These are phyloP conservation scores for Sparassis latifolia DNA, from an alignment of 1,284 basidiomycete genomes.

Conservation along the genomic window DNA sequence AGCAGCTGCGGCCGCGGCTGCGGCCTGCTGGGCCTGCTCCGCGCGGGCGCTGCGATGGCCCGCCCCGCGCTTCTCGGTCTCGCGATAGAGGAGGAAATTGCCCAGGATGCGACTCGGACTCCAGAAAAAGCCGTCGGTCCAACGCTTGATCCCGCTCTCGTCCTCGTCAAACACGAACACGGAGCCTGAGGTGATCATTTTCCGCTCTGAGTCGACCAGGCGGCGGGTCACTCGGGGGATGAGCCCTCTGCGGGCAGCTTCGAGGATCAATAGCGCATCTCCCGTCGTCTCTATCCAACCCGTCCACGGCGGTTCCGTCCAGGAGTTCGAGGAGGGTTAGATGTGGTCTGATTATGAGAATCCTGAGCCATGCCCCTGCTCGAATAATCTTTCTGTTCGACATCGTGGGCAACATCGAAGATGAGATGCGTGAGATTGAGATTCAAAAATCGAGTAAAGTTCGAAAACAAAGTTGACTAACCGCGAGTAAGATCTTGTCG, in stretches of 20 bases:
- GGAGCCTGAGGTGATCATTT: conserved; percentile 89
- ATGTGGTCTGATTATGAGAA: conserved; percentile 11
- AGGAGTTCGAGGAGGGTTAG: conserved; percentile 35
- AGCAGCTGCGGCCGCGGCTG: conserved; percentile 30
- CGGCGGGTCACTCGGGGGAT: conserved; percentile 93
- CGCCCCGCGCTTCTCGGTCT: conserved; percentile 77
- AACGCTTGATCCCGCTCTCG: conserved; percentile 95
- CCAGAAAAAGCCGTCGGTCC: conserved; percentile 98
- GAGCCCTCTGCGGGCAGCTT: conserved; percentile 84
- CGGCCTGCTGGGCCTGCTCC: conserved; percentile 23
- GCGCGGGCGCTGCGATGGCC: conserved; percentile 47
- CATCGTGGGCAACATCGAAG: conserved; percentile 8
- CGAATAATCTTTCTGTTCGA: conserved; percentile 3
- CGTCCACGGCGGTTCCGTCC: conserved; percentile 82
- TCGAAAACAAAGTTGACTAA: conserved; percentile 26
- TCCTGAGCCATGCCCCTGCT: conserved; percentile 26
- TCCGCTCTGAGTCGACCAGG: conserved; percentile 87
- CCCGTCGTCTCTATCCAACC: conserved; percentile 94
- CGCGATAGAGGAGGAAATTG: conserved; percentile 93
- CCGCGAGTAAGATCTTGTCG: conserved; percentile 24
- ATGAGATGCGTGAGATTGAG: conserved; percentile 13
- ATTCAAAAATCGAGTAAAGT: conserved; percentile 21
- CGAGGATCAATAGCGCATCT: conserved; percentile 93
- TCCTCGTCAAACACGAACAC: conserved; percentile 98
- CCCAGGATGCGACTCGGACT: conserved; percentile 82